Evolutionary conservation across 352 stramenopile species (phyloP).

Genomic region (Phytophthora sp.): DNA sequence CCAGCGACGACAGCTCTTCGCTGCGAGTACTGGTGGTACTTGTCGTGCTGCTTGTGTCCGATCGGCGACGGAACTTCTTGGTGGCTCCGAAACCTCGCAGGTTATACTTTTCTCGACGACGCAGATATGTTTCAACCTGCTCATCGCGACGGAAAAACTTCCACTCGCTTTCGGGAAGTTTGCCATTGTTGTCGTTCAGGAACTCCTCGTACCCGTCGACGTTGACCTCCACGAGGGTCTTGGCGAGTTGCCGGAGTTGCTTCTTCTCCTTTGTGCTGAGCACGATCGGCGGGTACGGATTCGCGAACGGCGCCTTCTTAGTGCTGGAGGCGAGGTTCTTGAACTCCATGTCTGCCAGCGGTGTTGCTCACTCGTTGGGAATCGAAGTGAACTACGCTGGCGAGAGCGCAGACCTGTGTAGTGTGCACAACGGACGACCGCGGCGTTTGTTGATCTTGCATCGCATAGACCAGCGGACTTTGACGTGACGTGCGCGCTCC

Average conservation of each 20-base stretch:
- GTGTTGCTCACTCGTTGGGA: constrained; percentile 8
- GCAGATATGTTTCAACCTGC: constrained; percentile 27
- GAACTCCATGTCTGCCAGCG: constrained; percentile 23
- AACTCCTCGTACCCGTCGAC: constrained; percentile 31
- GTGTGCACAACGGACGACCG: constrained; percentile 2
- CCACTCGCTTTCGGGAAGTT: constrained; percentile 27
- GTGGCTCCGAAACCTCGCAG: constrained; percentile 25
- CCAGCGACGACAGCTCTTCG: constrained; percentile 23
- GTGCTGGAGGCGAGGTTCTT: constrained; percentile 28
- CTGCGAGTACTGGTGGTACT: constrained; percentile 18
- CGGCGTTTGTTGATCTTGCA: background rate
- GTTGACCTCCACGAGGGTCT: constrained; percentile 31
- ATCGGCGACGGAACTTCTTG: constrained; percentile 25
- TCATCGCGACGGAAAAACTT: constrained; percentile 31
- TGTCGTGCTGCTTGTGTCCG: constrained; percentile 12
- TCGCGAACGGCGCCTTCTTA: constrained; percentile 31
- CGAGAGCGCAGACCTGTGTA: background rate
- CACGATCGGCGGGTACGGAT: constrained; percentile 25
- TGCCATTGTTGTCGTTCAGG: constrained; percentile 22
- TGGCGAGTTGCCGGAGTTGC: constrained; percentile 24
- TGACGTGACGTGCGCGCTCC: background rate
- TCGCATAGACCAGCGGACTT: constrained; percentile 7
- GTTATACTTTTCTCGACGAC: constrained; percentile 28
- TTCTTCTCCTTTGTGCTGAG: constrained; percentile 28
- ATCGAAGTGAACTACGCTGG: constrained; percentile 24